These are phyloP conservation scores for Ustilago bromivora DNA, from an alignment of 1,284 basidiomycete species.

Conservation along the genomic window DNA sequence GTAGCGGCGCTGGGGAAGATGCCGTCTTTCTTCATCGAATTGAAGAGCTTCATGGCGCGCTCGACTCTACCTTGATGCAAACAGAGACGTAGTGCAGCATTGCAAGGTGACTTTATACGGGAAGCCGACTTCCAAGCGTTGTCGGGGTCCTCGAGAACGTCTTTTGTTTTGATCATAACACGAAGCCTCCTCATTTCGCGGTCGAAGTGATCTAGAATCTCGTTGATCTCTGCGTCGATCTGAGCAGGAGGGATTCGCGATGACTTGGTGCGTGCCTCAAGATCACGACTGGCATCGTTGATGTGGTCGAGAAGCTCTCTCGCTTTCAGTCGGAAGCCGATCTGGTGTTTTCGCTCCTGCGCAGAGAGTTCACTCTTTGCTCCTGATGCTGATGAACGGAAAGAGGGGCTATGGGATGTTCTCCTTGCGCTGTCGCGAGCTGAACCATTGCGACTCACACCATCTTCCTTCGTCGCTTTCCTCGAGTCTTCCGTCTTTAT, in stretches of 20 bases:
- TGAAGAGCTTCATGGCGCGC: slow-evolving; percentile 31
- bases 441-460: neutral
- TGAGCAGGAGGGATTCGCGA: slow-evolving; percentile 1
- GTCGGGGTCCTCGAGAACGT: slow-evolving; percentile 32
- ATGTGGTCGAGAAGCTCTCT: slow-evolving; percentile 17
- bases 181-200: slow-evolving; percentile 41
- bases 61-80: slow-evolving; percentile 15
- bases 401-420: neutral
- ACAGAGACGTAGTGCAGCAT: slow-evolving; percentile 33
- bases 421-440: neutral
- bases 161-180: slow-evolving; percentile 43
- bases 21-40: slow-evolving; percentile 52
- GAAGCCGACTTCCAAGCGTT: slow-evolving; percentile 42
- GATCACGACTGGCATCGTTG: neutral
- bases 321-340: slow-evolving; percentile 30
- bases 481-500: neutral
- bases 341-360: slow-evolving; percentile 3
- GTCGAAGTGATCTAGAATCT: slow-evolving; percentile 23
- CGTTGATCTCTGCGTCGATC: slow-evolving; percentile 12
- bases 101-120: slow-evolving; percentile 43
- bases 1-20: slow-evolving; percentile 38
- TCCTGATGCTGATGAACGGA: neutral
- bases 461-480: neutral
- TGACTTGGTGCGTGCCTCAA: neutral
- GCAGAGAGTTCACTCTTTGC: neutral